Conservation (phyloP, 352 stramenopile species). For the Phytopythium boreale region DNA sequence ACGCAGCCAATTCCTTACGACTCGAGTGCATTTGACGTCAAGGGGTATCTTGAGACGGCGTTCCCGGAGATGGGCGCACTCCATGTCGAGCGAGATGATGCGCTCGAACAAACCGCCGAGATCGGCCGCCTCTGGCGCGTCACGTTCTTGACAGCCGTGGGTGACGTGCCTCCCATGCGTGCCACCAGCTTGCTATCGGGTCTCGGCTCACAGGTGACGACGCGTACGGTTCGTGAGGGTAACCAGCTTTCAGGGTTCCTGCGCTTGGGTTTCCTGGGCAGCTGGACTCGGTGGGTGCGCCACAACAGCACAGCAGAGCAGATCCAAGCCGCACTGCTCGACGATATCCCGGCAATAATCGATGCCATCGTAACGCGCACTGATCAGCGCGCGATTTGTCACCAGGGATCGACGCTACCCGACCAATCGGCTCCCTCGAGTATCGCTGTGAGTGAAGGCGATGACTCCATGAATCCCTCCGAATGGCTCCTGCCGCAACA, state of each 20-base stretch:
- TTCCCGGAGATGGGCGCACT: slow-evolving; percentile 50
- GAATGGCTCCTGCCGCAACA: slow-evolving; percentile 48
- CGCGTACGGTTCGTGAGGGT: slow-evolving; percentile 73
- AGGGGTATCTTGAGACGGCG: slow-evolving; percentile 45
- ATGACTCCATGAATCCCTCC: slow-evolving; percentile 33
- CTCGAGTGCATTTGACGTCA: slow-evolving; percentile 56
- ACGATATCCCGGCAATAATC: slow-evolving; percentile 49
- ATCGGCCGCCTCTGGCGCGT: slow-evolving; percentile 86
- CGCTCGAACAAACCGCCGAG: slow-evolving; percentile 49
- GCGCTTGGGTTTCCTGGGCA: slow-evolving; percentile 65
- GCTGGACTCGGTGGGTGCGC: slow-evolving; percentile 48
- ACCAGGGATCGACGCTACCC: slow-evolving; percentile 57
- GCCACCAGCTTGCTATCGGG: slow-evolving; percentile 73
- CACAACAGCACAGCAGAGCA: slow-evolving; percentile 68
- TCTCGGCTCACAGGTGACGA: slow-evolving; percentile 59
- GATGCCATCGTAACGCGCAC: slow-evolving; percentile 72
- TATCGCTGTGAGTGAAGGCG: slow-evolving; percentile 22
- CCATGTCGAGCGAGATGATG: slow-evolving; percentile 51
- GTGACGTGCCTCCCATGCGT: slow-evolving; percentile 73
- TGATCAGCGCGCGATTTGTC: slow-evolving; percentile 44
- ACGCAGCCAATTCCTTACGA: slow-evolving; percentile 73
- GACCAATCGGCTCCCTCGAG: slow-evolving; percentile 40
- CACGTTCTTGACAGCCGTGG: slow-evolving; percentile 87
- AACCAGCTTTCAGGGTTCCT: slow-evolving; percentile 90
- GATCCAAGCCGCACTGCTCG: slow-evolving; percentile 45